Conservation (phyloP, 1,139 yeast genomes). For the Lodderomyces beijingensis region DNA sequence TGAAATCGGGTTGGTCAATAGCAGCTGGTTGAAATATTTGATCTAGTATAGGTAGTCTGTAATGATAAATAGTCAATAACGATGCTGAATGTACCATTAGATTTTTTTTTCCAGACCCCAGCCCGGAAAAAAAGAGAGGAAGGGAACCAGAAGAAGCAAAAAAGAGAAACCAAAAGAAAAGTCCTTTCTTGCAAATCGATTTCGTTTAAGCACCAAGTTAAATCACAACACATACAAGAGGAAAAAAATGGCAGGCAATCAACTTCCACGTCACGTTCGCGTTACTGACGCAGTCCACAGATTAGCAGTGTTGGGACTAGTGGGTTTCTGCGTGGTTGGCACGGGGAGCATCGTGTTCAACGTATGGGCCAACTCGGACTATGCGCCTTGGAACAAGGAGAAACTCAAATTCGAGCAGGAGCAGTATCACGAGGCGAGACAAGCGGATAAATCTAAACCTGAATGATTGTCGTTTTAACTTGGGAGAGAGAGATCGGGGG, state of each 20-base stretch:
- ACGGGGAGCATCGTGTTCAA: slow-evolving; percentile 60
- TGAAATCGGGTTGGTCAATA: slow-evolving; percentile 31
- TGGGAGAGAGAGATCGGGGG: no score
- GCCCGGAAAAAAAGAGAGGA: no score
- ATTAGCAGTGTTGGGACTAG: slow-evolving; percentile 68
- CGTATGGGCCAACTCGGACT: slow-evolving; percentile 54
- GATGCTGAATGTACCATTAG: no score
- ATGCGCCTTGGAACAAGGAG: slow-evolving; percentile 38
- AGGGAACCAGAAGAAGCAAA: no score
- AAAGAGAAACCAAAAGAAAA: no score
- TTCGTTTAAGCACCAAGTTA: no score
- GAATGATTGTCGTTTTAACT: no score
- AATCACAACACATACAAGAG: not conserved
- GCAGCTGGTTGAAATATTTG: slow-evolving; percentile 35
- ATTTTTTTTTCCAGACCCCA: no score
- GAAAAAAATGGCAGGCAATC: slow-evolving; percentile 20
- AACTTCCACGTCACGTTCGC: slow-evolving; percentile 43
- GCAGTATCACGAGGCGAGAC: slow-evolving; percentile 26
- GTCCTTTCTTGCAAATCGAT: no score
- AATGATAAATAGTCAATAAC: no score
- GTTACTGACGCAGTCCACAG: slow-evolving; percentile 83
- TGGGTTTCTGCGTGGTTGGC: slow-evolving; percentile 54
- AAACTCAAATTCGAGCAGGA: slow-evolving; percentile 37
- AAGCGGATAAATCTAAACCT: slow-evolving; percentile 9
- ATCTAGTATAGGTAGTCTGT: no score